These are phyloP conservation scores for Triangularia verruculosa DNA, from an alignment of 2,329 filamentous ascomycete species.

Conservation along the genomic window DNA sequence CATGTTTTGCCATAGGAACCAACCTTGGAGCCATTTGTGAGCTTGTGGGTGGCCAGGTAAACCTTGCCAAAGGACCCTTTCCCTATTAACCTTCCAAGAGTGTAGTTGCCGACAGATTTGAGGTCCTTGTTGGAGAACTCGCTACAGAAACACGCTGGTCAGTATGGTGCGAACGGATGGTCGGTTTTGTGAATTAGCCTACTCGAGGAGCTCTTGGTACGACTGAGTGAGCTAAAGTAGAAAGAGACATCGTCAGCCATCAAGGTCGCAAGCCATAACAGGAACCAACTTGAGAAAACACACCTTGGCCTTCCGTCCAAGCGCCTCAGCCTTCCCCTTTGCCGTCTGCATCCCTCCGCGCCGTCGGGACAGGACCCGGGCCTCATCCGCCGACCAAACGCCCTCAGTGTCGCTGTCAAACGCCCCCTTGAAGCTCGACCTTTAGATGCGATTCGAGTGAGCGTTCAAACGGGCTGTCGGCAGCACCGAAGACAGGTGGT, in stretches of 20 bases:
- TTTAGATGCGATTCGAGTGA: not conserved
- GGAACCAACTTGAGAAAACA: slow-evolving; percentile 1
- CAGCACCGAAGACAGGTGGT: not conserved
- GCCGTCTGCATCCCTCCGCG: slow-evolving; percentile 49
- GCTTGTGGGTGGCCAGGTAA: slow-evolving; percentile 91
- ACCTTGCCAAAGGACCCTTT: slow-evolving; percentile 99
- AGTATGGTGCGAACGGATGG: slow-evolving; percentile 9
- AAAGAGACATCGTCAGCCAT: slow-evolving; percentile 11
- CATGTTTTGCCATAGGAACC: slow-evolving; percentile 24
- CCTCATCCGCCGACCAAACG: slow-evolving; percentile 22
- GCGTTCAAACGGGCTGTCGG: not conserved
- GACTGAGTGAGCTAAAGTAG: slow-evolving; percentile 78
- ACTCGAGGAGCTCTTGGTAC: slow-evolving; percentile 95
- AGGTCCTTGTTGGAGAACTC: slow-evolving; percentile 93
- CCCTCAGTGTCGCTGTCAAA: not conserved
- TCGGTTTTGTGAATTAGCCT: slow-evolving; percentile 38
- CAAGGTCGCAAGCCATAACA: not conserved
- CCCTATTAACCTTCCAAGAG: slow-evolving; percentile 84
- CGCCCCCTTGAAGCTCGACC: not conserved
- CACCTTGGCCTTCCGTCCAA: slow-evolving; percentile 62
- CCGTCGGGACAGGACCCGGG: slow-evolving; percentile 20
- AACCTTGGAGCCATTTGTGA: slow-evolving; percentile 97
- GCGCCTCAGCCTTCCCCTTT: slow-evolving; percentile 56
- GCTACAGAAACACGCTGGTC: slow-evolving; percentile 46
- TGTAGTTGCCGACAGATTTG: slow-evolving; percentile 91